Conservation (phyloP, 2,329 filamentous ascomycete species). For the Beauveria medogensis region DNA sequence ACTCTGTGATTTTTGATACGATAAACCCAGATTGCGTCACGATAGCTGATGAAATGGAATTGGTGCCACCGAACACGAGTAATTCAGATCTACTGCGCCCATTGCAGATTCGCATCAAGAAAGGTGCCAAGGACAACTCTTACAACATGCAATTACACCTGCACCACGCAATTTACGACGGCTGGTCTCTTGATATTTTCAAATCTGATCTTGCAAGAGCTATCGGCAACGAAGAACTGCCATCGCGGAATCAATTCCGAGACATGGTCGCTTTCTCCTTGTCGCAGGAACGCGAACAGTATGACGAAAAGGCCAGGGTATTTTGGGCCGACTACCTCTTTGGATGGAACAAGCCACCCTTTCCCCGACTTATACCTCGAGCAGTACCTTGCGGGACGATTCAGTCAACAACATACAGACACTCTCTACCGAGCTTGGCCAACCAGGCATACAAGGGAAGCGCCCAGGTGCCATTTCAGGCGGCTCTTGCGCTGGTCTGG, state of each 20-base stretch:
- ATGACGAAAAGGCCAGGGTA: constrained; percentile 36
- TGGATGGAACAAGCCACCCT: constrained; percentile 41
- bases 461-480: constrained; percentile 68
- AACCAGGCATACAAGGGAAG: constrained; percentile 25
- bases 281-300: constrained; percentile 16
- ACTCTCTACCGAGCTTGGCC: background rate
- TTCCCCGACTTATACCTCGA: constrained; percentile 40
- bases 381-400: background rate
- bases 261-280: constrained; percentile 46
- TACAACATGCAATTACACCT: constrained; percentile 45
- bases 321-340: constrained; percentile 66
- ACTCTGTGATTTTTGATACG: constrained; percentile 49
- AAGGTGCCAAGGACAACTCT: constrained; percentile 16
- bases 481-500: constrained; percentile 59
- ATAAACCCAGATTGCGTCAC: constrained; percentile 36
- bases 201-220: constrained; percentile 55
- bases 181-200: constrained; percentile 81
- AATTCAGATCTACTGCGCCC: constrained; percentile 43
- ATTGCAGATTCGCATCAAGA: constrained; percentile 49
- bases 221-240: constrained; percentile 24
- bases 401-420: background rate
- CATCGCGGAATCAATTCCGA: constrained; percentile 49
- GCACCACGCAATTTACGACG: constrained; percentile 83
- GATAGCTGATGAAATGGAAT: constrained; percentile 27
- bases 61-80: constrained; percentile 24